Percentiles rank a stretch among this genome's conserved stretches.
phyloP scores from a whole-genome alignment of 2,329 filamentous ascomycete genomes.

The Epichloe hybrida region DNA sequence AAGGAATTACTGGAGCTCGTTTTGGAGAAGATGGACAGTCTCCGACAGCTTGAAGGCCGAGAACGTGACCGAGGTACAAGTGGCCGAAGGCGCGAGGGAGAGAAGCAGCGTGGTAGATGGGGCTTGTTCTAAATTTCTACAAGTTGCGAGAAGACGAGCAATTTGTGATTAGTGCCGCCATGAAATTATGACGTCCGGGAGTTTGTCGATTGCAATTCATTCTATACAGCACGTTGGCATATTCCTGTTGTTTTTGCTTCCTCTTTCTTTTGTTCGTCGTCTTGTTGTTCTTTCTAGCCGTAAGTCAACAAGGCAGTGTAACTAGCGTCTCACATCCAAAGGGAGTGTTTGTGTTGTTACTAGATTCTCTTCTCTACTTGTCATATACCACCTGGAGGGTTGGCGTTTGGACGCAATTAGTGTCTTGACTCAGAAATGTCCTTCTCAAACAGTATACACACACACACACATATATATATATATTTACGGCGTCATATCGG shows the following conservation, averaged over 20 bases:
- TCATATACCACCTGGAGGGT: not conserved
- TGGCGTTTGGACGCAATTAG: not conserved
- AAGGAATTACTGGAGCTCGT: constrained; percentile 92
- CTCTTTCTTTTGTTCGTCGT: not conserved
- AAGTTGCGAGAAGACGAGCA: not conserved
- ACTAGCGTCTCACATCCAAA: no score
- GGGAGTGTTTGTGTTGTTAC: not conserved
- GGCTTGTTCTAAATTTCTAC: constrained; percentile 29
- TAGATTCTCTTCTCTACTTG: not conserved
- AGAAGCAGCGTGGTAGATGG: constrained; percentile 34
- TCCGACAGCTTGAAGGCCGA: constrained; percentile 69
- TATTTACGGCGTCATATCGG: no score
- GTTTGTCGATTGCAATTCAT: not conserved
- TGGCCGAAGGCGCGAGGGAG: constrained; percentile 12
- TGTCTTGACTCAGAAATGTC: not conserved
- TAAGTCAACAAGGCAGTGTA: no score
- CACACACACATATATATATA: not conserved
- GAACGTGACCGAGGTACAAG: constrained; percentile 38
- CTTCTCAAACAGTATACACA: not conserved
- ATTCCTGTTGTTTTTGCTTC: not conserved
- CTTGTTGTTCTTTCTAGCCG: not conserved
- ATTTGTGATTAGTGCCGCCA: not conserved
- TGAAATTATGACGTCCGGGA: not conserved
- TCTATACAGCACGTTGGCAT: not conserved
- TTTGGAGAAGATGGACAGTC: constrained; percentile 85